Evolutionary conservation across 169 alveolate genomes (phyloP).

Genomic region (Cytauxzoon felis): DNA sequence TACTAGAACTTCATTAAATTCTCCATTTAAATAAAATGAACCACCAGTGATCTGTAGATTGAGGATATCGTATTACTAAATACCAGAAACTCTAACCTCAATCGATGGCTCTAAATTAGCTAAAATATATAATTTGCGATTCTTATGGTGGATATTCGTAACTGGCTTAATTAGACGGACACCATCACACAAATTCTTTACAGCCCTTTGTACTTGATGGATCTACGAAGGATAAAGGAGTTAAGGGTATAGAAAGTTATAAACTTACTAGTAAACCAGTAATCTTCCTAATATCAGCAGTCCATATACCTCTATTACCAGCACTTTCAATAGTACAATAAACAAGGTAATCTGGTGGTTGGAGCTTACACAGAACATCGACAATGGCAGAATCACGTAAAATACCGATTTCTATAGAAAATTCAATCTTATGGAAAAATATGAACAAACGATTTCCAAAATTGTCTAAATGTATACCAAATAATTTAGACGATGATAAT

Average conservation of each 20-base stretch:
- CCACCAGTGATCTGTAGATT: slow-evolving; percentile 82
- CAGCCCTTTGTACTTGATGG: slow-evolving; percentile 82
- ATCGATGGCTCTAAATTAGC: slow-evolving; percentile 85
- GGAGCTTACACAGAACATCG: slow-evolving; percentile 75
- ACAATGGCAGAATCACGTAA: slow-evolving; percentile 78
- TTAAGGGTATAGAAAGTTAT: neutral
- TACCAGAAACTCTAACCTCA: slow-evolving; percentile 63
- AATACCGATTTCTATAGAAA: slow-evolving; percentile 40
- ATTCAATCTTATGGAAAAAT: neutral
- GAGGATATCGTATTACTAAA: neutral
- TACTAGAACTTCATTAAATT: slow-evolving; percentile 83
- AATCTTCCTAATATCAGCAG: slow-evolving; percentile 85
- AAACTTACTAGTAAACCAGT: slow-evolving; percentile 75
- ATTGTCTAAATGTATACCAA: slow-evolving; percentile 39
- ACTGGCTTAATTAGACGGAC: slow-evolving; percentile 83
- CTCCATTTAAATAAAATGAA: slow-evolving; percentile 86
- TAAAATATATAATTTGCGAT: slow-evolving; percentile 83
- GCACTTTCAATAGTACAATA: slow-evolving; percentile 87
- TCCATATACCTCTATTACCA: slow-evolving; percentile 88
- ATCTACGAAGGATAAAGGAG: slow-evolving; percentile 60
- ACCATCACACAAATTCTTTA: slow-evolving; percentile 78
- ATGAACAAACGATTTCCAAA: slow-evolving; percentile 23
- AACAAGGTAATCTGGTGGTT: slow-evolving; percentile 81
- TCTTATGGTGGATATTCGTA: slow-evolving; percentile 84
- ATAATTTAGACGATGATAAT: slow-evolving; percentile 27